Conservation (phyloP, 2,329 filamentous ascomycete genomes). For the Clonostachys byssicola region DNA sequence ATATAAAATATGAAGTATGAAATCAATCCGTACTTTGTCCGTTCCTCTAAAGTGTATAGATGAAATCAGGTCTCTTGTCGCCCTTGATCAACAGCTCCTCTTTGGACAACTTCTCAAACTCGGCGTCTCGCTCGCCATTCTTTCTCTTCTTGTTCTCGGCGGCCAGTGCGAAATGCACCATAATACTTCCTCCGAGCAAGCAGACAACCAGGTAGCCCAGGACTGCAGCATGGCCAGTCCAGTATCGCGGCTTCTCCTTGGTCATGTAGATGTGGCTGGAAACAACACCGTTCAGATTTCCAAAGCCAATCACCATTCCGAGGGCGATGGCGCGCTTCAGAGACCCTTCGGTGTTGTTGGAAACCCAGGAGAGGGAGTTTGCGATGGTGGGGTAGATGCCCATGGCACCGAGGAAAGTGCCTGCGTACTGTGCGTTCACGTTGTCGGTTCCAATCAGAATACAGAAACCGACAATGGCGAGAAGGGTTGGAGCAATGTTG, state of each 20-base stretch:
- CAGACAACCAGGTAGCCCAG: conserved; percentile 62
- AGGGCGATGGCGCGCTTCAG: conserved; percentile 64
- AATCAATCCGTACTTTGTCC: too few relatives aligned
- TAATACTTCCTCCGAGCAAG: conserved; percentile 57
- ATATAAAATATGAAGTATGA: too few relatives aligned
- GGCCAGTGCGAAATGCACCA: conserved; percentile 54
- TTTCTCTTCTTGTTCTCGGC: conserved; percentile 56
- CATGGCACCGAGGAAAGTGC: conserved; percentile 70
- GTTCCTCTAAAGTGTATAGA: conserved; percentile 20
- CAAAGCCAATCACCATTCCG: conserved; percentile 59
- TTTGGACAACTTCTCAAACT: conserved; percentile 48
- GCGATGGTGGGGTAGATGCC: conserved; percentile 78
- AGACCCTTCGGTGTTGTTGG: conserved; percentile 68
- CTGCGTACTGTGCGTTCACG: conserved; percentile 63
- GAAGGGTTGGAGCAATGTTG: conserved; percentile 57
- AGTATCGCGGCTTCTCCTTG: conserved; percentile 18
- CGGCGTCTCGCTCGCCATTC: conserved; percentile 49
- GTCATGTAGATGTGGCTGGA: conserved; percentile 61
- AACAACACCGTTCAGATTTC: conserved; percentile 56
- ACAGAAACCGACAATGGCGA: conserved; percentile 61
- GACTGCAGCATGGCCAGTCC: conserved; percentile 56
- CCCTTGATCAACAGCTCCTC: conserved; percentile 53
- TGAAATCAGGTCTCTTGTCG: conserved; percentile 38
- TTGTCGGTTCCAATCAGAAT: conserved; percentile 56
- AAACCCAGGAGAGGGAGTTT: conserved; percentile 74